A percentile compares a stretch with the other conserved stretches of the same genome.
These are phyloP conservation scores for Backusella sp. DNA, from an alignment of 192 early-diverging fungal species.

Conservation along the genomic window DNA sequence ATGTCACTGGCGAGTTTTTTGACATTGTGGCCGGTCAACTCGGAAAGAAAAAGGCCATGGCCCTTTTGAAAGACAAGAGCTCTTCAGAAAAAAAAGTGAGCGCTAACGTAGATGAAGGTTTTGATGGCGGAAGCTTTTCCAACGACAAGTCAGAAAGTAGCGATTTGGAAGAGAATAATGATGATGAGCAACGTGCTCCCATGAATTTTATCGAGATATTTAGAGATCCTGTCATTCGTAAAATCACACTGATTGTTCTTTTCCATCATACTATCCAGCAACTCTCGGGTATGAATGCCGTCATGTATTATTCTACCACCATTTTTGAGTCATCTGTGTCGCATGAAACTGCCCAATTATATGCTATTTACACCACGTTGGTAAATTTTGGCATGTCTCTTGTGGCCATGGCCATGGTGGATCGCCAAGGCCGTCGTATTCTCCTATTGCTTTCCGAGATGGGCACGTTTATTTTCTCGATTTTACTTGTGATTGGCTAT, in stretches of 20 bases:
- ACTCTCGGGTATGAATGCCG: constrained; percentile 80
- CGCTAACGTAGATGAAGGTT: background rate
- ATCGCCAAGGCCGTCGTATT: constrained; percentile 1
- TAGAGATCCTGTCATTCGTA: constrained; percentile 53
- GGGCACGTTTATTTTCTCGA: background rate
- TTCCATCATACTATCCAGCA: constrained; percentile 77
- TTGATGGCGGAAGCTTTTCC: background rate
- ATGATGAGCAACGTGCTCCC: background rate
- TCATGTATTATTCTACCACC: constrained; percentile 81
- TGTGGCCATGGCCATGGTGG: background rate
- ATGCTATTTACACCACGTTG: background rate
- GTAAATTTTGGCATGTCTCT: constrained; percentile 11
- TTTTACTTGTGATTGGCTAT: constrained; percentile 52
- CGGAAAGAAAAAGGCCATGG: constrained; percentile 7
- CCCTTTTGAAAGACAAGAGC: background rate
- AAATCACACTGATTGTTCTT: constrained; percentile 61
- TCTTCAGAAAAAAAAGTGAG: background rate
- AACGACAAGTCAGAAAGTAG: background rate
- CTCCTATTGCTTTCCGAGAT: background rate
- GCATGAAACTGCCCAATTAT: constrained; percentile 33
- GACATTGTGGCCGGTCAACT: constrained; percentile 57
- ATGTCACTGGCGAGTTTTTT: constrained; percentile 58
- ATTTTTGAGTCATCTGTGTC: constrained; percentile 66
- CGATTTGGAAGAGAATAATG: constrained; percentile 2
- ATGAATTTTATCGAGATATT: constrained; percentile 53